These are phyloP conservation scores for Salvia hispanica DNA, from an alignment of 257 asterid genomes.

Conservation along the genomic window DNA sequence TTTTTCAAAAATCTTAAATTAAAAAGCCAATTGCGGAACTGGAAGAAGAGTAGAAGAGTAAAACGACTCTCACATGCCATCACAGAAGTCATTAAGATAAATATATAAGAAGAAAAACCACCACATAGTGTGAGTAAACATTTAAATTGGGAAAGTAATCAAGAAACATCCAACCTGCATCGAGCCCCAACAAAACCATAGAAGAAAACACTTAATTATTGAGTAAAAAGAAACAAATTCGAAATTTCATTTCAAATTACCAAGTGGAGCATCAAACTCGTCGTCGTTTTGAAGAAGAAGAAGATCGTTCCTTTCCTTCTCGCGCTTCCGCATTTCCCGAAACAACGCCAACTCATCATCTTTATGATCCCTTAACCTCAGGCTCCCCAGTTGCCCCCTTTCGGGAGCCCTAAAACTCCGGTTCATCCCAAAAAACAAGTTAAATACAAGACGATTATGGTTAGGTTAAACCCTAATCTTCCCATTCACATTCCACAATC, in stretches of 20 bases:
- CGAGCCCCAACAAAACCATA: background rate
- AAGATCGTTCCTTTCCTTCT: slow-evolving; percentile 71
- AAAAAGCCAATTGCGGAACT: background rate
- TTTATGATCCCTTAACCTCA: slow-evolving; percentile 65
- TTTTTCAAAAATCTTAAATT: too few relatives aligned
- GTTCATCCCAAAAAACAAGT: slow-evolving; percentile 51
- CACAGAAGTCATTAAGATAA: too few relatives aligned
- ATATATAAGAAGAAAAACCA: slow-evolving; percentile 35
- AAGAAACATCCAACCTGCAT: slow-evolving; percentile 30
- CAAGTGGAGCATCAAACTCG: slow-evolving; percentile 78
- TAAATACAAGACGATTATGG: slow-evolving; percentile 22
- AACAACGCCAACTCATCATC: slow-evolving; percentile 91
- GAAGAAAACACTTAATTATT: too few relatives aligned
- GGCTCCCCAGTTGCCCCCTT: slow-evolving; percentile 59
- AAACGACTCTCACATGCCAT: background rate
- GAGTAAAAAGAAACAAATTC: background rate
- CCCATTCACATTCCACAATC: slow-evolving; percentile 29
- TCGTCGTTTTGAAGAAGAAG: slow-evolving; percentile 69
- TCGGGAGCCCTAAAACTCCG: slow-evolving; percentile 85
- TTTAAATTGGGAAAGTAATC: slow-evolving; percentile 24
- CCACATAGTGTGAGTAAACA: slow-evolving; percentile 36
- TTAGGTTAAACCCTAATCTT: slow-evolving; percentile 35
- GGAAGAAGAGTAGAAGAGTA: background rate
- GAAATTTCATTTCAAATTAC: slow-evolving; percentile 38
- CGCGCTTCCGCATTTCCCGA: slow-evolving; percentile 87